A percentile compares a stretch with the other conserved stretches of the same genome.
phyloP scores from a whole-genome alignment of 2,329 filamentous ascomycete species.

The Harringtonia aguacate region DNA sequence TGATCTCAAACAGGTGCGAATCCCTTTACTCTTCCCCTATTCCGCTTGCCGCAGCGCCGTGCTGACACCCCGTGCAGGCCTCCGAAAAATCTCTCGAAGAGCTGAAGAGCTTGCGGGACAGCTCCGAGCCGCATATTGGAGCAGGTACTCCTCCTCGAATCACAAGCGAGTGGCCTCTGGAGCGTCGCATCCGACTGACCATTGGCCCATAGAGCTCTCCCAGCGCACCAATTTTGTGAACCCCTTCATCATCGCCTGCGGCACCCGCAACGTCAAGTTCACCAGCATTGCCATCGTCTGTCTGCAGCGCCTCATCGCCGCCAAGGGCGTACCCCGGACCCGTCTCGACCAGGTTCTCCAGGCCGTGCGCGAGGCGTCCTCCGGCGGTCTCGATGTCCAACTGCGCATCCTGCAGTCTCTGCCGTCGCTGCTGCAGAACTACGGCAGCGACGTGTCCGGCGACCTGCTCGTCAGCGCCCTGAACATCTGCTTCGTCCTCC shows the following conservation, averaged over 20 bases:
- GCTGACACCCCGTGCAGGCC: constrained; percentile 41
- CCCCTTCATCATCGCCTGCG: constrained; percentile 88
- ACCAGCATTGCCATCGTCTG: constrained; percentile 80
- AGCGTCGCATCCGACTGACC: not conserved
- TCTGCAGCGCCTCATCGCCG: constrained; percentile 78
- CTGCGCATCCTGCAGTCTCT: constrained; percentile 91
- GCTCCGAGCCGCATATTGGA: constrained; percentile 65
- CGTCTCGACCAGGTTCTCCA: constrained; percentile 80
- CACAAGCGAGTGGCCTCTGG: not conserved
- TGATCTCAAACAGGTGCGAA: constrained; percentile 67
- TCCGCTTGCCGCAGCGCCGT: not conserved
- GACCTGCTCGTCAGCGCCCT: constrained; percentile 72
- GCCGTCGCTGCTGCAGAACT: constrained; percentile 83
- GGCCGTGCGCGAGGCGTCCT: constrained; percentile 76
- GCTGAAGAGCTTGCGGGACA: constrained; percentile 62
- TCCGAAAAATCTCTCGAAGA: constrained; percentile 91
- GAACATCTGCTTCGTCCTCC: constrained; percentile 84
- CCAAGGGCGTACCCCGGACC: constrained; percentile 65
- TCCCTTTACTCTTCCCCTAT: not conserved
- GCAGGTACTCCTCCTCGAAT: constrained; percentile 51
- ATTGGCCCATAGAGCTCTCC: constrained; percentile 57
- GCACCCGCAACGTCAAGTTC: constrained; percentile 82
- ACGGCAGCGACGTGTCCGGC: constrained; percentile 68
- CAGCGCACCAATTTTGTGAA: constrained; percentile 77
- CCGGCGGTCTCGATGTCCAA: constrained; percentile 75